phyloP scores from a whole-genome alignment of 2,329 filamentous ascomycete species.

The Fusarium zealandicum region DNA sequence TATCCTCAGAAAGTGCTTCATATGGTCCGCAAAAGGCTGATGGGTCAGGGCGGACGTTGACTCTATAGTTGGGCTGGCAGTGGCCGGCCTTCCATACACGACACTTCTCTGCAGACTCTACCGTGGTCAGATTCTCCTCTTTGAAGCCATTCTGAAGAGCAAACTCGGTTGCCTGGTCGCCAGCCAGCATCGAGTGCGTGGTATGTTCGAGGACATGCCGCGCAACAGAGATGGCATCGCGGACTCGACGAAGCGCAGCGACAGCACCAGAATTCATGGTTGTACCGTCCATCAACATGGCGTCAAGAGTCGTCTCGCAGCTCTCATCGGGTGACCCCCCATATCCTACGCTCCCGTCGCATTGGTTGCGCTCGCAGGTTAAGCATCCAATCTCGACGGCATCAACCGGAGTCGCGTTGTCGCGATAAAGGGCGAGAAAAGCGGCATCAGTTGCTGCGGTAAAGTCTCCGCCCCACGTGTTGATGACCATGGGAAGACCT shows the following conservation, averaged over 20 bases:
- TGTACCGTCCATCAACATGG: constrained; percentile 64
- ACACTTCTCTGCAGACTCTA: constrained; percentile 50
- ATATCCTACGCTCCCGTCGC: constrained; percentile 62
- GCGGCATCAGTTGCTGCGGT: constrained; percentile 60
- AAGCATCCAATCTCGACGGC: constrained; percentile 60
- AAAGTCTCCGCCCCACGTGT: constrained; percentile 63
- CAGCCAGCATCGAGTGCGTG: constrained; percentile 58
- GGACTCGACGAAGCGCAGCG: constrained; percentile 57
- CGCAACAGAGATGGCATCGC: constrained; percentile 58
- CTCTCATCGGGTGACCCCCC: constrained; percentile 63
- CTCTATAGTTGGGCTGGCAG: constrained; percentile 62
- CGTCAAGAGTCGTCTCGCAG: constrained; percentile 66
- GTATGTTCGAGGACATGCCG: constrained; percentile 60
- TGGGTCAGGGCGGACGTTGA: constrained; percentile 55
- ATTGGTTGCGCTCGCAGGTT: constrained; percentile 60
- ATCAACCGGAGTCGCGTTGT: constrained; percentile 53
- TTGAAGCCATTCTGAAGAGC: constrained; percentile 59
- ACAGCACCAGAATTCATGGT: constrained; percentile 63
- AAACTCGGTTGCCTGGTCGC: constrained; percentile 62
- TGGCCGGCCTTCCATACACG: constrained; percentile 49
- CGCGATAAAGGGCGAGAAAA: constrained; percentile 47
- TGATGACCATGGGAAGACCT: constrained; percentile 58
- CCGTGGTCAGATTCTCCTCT: constrained; percentile 53
- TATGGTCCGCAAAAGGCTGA: constrained; percentile 57
- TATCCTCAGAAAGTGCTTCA: constrained; percentile 37